These are phyloP conservation scores for Berkeleyomyces rouxiae DNA, from an alignment of 2,329 filamentous ascomycete genomes.

Conservation along the genomic window DNA sequence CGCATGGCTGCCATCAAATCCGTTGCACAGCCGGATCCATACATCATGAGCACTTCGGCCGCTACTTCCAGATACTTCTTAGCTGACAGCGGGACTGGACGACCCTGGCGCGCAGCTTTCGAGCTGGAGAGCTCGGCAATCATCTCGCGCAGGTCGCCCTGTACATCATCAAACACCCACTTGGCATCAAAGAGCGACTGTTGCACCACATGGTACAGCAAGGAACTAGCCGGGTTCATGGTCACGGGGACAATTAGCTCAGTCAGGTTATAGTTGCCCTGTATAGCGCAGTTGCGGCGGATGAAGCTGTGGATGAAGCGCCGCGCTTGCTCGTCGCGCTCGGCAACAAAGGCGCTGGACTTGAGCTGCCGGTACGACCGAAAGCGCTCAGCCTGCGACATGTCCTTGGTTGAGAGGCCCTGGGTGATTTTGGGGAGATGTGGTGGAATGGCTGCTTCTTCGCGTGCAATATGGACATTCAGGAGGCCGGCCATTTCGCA, in stretches of 20 bases:
- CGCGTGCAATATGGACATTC: slow-evolving; percentile 25
- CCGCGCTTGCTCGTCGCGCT: slow-evolving; percentile 22
- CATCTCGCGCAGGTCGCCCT: slow-evolving; percentile 11
- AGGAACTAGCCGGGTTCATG: slow-evolving; percentile 16
- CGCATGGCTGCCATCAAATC: slow-evolving; percentile 9
- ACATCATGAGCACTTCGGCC: slow-evolving; percentile 8
- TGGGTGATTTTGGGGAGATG: slow-evolving; percentile 23
- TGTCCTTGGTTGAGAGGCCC: slow-evolving; percentile 19
- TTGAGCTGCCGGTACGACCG: slow-evolving; percentile 21
- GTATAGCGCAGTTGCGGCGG: slow-evolving; percentile 20
- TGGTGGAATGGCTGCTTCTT: slow-evolving; percentile 20
- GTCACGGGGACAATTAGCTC: slow-evolving; percentile 18
- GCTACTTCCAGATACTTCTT: slow-evolving; percentile 3
- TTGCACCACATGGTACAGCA: slow-evolving; percentile 19
- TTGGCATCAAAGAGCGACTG: slow-evolving; percentile 18
- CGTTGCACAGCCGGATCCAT: slow-evolving; percentile 4
- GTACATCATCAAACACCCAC: slow-evolving; percentile 18
- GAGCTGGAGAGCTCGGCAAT: slow-evolving; percentile 2
- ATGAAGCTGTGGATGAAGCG: slow-evolving; percentile 20
- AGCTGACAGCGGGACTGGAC: not conserved
- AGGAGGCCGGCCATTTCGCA: slow-evolving; percentile 22
- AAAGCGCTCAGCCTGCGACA: slow-evolving; percentile 22
- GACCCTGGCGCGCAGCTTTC: not conserved
- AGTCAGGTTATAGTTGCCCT: slow-evolving; percentile 15
- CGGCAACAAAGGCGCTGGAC: slow-evolving; percentile 21